Conservation (phyloP, 139 green algal species). For the Coelastrella sp. region DNA sequence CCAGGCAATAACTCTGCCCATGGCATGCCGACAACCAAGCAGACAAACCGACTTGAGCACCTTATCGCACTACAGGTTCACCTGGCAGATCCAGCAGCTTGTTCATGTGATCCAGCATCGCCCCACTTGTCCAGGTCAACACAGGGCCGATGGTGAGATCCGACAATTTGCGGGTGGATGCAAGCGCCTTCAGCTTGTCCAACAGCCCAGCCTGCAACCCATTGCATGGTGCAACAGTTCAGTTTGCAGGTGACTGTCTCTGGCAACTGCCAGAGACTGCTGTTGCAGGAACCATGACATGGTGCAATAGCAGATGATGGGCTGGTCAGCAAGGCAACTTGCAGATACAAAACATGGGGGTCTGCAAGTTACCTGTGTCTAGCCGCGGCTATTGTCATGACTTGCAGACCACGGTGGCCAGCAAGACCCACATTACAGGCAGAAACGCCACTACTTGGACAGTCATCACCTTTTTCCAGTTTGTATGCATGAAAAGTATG, state of each 20-base stretch:
- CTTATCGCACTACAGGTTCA: not conserved
- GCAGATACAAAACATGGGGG: too few species aligned
- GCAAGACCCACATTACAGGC: too few species aligned
- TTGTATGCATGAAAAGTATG: constrained; percentile 95
- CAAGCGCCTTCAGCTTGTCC: constrained; percentile 72
- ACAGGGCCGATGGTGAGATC: constrained; percentile 96
- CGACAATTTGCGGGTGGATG: constrained; percentile 73
- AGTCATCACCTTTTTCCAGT: constrained; percentile 18
- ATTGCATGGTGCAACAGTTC: constrained; percentile 55
- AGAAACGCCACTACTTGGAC: too few species aligned
- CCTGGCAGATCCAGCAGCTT: constrained; percentile 88
- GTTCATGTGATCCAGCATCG: constrained; percentile 85
- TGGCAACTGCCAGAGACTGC: too few species aligned
- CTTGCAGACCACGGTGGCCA: too few species aligned
- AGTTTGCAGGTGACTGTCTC: not conserved
- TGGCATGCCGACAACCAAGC: not conserved
- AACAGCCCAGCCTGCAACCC: constrained; percentile 72
- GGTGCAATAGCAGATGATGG: too few species aligned
- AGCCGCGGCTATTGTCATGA: too few species aligned
- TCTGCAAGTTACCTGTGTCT: too few species aligned
- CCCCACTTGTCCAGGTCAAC: constrained; percentile 89
- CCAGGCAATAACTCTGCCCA: not conserved
- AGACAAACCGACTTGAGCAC: not conserved
- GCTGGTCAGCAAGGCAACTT: too few species aligned
- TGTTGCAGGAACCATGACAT: too few species aligned